These are phyloP conservation scores for Colletotrichum melonis DNA, from an alignment of 2,329 filamentous ascomycete species.

Conservation along the genomic window DNA sequence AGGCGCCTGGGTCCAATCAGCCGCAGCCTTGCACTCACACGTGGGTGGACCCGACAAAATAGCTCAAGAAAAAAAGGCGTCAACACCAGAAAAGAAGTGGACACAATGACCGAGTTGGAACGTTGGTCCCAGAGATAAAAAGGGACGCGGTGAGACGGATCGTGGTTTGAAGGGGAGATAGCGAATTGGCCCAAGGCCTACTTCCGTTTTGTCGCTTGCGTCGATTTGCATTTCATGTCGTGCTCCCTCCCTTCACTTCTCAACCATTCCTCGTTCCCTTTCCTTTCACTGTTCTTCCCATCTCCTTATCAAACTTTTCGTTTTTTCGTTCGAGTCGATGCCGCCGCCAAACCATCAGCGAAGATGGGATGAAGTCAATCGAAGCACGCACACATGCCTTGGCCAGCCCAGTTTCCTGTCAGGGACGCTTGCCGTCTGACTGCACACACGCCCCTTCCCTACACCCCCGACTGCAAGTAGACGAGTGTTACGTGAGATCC, in stretches of 20 bases:
- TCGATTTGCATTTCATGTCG: conserved; percentile 7
- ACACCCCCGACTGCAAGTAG: conserved; percentile 26
- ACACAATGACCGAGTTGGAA: conserved; percentile 24
- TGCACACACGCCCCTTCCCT: conserved; percentile 4
- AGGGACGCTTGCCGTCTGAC: conserved; percentile 26
- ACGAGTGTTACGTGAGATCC: conserved; percentile 34
- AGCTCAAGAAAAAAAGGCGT: conserved; percentile 14
- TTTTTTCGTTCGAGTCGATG: conserved; percentile 1
- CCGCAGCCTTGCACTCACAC: conserved; percentile 31
- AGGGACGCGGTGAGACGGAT: conserved; percentile 30
- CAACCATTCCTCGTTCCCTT: background rate
- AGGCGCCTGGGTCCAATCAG: conserved; percentile 33
- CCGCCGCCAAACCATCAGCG: conserved; percentile 4
- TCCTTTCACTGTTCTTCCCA: background rate
- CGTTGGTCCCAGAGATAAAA: conserved; percentile 32
- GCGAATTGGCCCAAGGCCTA: background rate
- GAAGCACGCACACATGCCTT: conserved; percentile 30
- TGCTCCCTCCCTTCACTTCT: background rate
- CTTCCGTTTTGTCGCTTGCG: background rate
- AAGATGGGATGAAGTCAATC: conserved; percentile 35
- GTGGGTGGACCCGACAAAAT: conserved; percentile 37
- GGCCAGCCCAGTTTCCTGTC: conserved; percentile 10
- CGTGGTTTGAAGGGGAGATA: background rate
- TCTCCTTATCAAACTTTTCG: conserved; percentile 21
- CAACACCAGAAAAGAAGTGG: conserved; percentile 24